A percentile compares a stretch with the other conserved stretches of the same genome.
Evolutionary conservation across 257 asterid species (phyloP).

Genomic region (Datura wrightii): DNA sequence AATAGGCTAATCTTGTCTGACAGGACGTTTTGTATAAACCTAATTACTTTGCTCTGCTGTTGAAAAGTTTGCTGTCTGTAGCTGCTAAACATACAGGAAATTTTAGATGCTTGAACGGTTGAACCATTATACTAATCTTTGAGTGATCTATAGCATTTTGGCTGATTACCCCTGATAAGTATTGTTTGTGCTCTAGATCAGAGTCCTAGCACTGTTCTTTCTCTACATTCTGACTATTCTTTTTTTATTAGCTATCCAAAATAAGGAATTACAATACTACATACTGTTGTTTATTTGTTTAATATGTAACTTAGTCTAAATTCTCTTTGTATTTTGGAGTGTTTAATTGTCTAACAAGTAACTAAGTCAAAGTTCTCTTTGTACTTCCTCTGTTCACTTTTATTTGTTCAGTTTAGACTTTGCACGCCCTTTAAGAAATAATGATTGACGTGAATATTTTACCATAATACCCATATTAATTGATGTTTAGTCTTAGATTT

Average conservation of each 20-base stretch:
- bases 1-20: neutral
- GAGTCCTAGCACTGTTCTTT: neutral
- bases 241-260: neutral
- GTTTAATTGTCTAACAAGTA: neutral
- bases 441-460: no score
- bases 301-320: neutral
- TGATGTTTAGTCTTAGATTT: no score
- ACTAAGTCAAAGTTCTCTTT: neutral
- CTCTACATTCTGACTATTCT: neutral
- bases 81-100: neutral
- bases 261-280: neutral
- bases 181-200: conserved; percentile 23
- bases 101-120: neutral
- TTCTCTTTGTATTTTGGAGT: neutral
- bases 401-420: no score
- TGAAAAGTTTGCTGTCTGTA: neutral
- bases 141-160: conserved; percentile 1
- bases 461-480: no score
- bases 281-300: neutral
- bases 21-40: neutral
- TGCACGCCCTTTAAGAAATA: no score
- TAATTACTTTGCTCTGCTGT: neutral
- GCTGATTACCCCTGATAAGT: neutral
- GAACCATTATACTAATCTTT: neutral
- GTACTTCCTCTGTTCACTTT: no score